Base-by-base conservation (phyloP, 257 asterid genomes). In the Echium plantagineum region DNA sequence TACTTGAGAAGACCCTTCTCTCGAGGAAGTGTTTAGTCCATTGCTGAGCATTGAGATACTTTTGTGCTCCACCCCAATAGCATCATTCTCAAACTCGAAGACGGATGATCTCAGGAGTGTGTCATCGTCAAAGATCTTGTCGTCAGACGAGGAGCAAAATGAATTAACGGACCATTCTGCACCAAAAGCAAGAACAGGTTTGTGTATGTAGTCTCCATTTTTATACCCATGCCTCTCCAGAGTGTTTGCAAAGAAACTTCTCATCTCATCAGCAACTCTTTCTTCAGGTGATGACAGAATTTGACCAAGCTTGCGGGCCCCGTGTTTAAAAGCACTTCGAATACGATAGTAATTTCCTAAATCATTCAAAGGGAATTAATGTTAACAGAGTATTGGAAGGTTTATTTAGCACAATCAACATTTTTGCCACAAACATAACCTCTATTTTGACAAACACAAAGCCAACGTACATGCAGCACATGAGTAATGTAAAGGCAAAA, bases 331-430 rank as follows among this genome's bases (percentile, higher is more conserved):
- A 12, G 99, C 99, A 42, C 94, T 86, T 65, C 81, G 72, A 70
- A 86, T 85, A 20, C 99, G 94, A 65, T 76, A 93, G 80, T 72
- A 86, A 68, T 83, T 89, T 52, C 96, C 97, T 93, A 59, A 48
- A 67, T 30, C 51, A 64, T 74, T 55, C 52, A 77, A 74, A 46
- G 28, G 52, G 52, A 56, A 46, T 52, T 21, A 15, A 38, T 47
- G 26, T 35, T 57, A 21, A 56, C 12, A n/a, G 58, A 31, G 51
- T 21, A 59, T 46, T 42, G 52, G 63, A 42, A 12, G 22, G 8
- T 17, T 52, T 52, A 17, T 18, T n/a, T 20, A 8, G 56, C 21
- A 52, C 19, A 60, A 42, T 7, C 47, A 35, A 35, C 26, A 24
- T 24, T 24, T 24, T 24, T 24, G 26, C 26, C 26, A 24, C 26